A percentile compares a stretch with the other conserved stretches of the same genome.
Evolutionary conservation across 805 yeast species (phyloP).

Genomic region (Saccharomycopsis fermentans): DNA sequence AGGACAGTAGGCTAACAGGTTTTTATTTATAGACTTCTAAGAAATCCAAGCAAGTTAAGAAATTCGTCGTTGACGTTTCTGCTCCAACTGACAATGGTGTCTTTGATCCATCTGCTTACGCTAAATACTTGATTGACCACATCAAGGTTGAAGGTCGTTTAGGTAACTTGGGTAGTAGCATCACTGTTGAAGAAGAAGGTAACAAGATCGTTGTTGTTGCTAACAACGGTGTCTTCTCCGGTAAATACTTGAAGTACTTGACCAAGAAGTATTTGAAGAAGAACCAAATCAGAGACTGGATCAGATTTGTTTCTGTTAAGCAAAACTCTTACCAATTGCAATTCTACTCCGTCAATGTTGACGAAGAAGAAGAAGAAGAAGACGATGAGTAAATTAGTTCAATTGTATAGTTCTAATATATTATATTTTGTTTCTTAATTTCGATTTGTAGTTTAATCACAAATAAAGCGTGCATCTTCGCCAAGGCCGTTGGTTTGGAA

Average conservation of each 20-base stretch:
- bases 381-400: conserved; percentile 29
- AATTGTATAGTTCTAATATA: not conserved
- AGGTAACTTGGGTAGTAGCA: conserved; percentile 94
- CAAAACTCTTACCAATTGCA: conserved; percentile 94
- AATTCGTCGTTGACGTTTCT: conserved; percentile 90
- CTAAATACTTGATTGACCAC: conserved; percentile 96
- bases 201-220: conserved; percentile 81
- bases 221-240: conserved; percentile 93
- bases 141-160: conserved; percentile 96
- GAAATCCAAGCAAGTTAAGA: conserved; percentile 76
- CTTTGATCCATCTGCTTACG: conserved; percentile 95
- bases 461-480: too few relatives aligned
- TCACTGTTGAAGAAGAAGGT: conserved; percentile 81
- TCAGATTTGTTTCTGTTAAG: conserved; percentile 94
- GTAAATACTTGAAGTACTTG: conserved; percentile 99
- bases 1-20: conserved; percentile 68
- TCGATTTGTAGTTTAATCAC: not conserved
- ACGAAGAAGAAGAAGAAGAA: conserved; percentile 92
- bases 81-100: conserved; percentile 97
- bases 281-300: conserved; percentile 99
- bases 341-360: conserved; percentile 98
- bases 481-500: too few relatives aligned
- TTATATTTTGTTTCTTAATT: not conserved
- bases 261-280: conserved; percentile 99
- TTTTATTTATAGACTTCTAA: conserved; percentile 53